Conservation (phyloP, 371 early-diverging fungal genomes). For the Hamiltosporidium tvaerminnensis region DNA sequence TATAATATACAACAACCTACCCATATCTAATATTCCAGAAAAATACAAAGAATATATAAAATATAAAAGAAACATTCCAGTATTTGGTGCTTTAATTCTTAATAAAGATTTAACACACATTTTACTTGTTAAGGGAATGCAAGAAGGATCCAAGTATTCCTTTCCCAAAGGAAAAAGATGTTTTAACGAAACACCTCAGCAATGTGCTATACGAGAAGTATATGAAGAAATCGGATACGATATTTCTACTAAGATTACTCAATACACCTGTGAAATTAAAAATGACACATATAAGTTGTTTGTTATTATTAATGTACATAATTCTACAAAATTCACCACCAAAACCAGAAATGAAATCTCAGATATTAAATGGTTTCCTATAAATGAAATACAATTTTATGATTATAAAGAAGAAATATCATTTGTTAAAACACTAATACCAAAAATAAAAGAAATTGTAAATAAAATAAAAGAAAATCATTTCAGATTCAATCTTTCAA, state of each 20-base stretch:
- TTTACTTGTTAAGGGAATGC: conserved; percentile 36
- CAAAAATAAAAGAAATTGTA: too few relatives aligned
- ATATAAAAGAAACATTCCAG: conserved; percentile 49
- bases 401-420: too few relatives aligned
- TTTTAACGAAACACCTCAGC: conserved; percentile 37
- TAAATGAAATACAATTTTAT: conserved; percentile 19
- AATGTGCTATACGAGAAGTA: conserved; percentile 51
- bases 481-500: too few relatives aligned
- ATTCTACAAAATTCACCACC: conserved; percentile 32
- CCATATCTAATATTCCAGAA: background rate
- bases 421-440: too few relatives aligned
- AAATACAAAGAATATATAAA: conserved; percentile 34
- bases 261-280: conserved; percentile 17
- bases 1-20: conserved; percentile 5
- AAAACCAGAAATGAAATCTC: conserved; percentile 48
- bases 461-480: too few relatives aligned
- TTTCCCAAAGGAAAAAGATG: conserved; percentile 53
- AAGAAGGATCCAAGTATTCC: conserved; percentile 19
- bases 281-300: conserved; percentile 44
- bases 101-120: conserved; percentile 27
- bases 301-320: conserved; percentile 44
- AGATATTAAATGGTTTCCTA: conserved; percentile 32
- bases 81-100: conserved; percentile 50
- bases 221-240: conserved; percentile 52
- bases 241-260: conserved; percentile 36